Base-by-base conservation (phyloP, 1,139 yeast genomes). In the Lodderomyces margitis region DNA sequence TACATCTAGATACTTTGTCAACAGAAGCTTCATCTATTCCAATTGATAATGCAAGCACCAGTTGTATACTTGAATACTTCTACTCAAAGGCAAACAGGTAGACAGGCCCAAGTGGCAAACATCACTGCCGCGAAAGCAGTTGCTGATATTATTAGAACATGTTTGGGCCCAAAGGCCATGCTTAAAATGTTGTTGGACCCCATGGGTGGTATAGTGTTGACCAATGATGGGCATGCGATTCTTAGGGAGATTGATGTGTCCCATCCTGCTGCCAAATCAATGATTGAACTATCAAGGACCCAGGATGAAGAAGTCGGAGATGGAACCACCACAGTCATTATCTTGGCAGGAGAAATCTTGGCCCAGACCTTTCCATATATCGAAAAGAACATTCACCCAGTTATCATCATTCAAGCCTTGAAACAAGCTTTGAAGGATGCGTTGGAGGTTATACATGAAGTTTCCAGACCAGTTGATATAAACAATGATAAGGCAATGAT, bases 231-330 rank as follows among this genome's bases (percentile, higher is more conserved):
- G 6, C 98, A 91, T 62, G 97, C 95, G 9, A 87, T 87, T 45
- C 70, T 87, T 53, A 75, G 95, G 56, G 96, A 87, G 62, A 87
- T 87, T 49, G 95, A 87, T 58, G 95, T 87, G 46, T 86, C 94
- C 3, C 98, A 89, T 60, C 98, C 99, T 5, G 98, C 98, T 7
- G 98, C 99, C 41, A 94, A 94, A 68, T 86, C 96, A 25, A 94
- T 94, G 98, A 87, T 94, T 59, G 98, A 94, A 67, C 77, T 94
- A 54, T 83, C 95, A 55, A 80, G 98, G 68, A 91, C 98, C 7
- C 98, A 92, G 69, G 99, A 94, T 61, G 99, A 94, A 66, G 98
- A 94, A 68, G 98, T 92, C 48, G 98, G 98, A 41, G 98, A 92
- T 62, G 98, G 98, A 49, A 92, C 98, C 46, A 92, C 98, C 28